Base-by-base conservation (phyloP, 768 basidiomycete species). In the Cyathus striatus region DNA sequence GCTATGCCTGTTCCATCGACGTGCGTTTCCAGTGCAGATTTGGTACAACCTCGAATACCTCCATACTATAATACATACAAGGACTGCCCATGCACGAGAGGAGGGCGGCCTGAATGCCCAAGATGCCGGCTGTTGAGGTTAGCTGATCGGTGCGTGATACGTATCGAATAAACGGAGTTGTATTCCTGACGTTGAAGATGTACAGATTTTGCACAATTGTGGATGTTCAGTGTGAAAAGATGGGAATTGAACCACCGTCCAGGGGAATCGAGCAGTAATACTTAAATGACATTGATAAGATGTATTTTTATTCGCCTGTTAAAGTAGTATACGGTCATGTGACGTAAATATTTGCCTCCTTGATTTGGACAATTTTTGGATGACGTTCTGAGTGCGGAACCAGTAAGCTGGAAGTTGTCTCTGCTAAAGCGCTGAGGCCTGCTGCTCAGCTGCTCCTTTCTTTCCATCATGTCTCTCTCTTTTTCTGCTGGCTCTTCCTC, bases 41-140 rank as follows among this genome's bases (percentile, higher is more conserved):
- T 30, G 9, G 27, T 9, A 30, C 9, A 30, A n/a, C 9, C 9
- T 14, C 35, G n/a, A n/a, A 20, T 4, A 3, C 13, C 42, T 12
- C 42, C 38, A 21, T 53, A 50, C 38, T 40, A 49, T 4, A 44
- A 48, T 5, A 49, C 45, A 38, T 48, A 44, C 16, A 40, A 25
- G 33, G 41, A 42, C 22, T 53, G 52, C 38, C 43, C 44, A 14
- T 53, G 52, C 40, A 41, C 38, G 20, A 20, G 16, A 3, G 37
- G 43, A 36, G 44, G 40, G 13, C 13, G 20, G 23, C 34, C 27
- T 9, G 21, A 25, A 6, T 53, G 52, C 35, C 36, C 33, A 23
- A 37, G 44, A 36, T 53, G 52, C 21, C 30, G 33, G 18, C 21
- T 53, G n/a, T 33, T 53, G 33, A 36, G 25, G 23, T 42, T 50